These are phyloP conservation scores for Begonia loranthoides DNA, from an alignment of 306 rosid genomes.

Conservation along the genomic window DNA sequence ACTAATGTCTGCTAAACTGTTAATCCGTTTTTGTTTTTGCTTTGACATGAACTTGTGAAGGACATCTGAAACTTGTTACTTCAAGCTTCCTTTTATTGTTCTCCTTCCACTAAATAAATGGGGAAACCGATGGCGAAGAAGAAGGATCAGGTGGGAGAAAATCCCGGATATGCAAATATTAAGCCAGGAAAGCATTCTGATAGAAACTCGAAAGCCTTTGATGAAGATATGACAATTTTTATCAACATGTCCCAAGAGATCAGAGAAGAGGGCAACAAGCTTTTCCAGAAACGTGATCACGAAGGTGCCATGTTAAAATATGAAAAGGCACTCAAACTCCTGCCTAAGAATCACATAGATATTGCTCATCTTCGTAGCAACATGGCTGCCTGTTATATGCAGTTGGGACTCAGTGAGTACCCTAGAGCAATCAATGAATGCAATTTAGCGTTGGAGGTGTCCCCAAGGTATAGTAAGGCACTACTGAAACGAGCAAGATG, in stretches of 20 bases:
- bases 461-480: conserved; percentile 49
- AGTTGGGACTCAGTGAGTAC: conserved; percentile 58
- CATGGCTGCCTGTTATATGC: conserved; percentile 76
- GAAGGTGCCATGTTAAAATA: conserved; percentile 67
- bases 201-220: conserved; percentile 32
- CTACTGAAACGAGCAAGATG: conserved; percentile 49
- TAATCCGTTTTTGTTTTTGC: no score
- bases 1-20: no score
- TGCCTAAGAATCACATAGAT: conserved; percentile 54
- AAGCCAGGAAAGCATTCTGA: conserved; percentile 24
- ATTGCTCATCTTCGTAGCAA: conserved; percentile 48
- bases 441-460: conserved; percentile 49
- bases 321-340: conserved; percentile 64
- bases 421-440: conserved; percentile 78
- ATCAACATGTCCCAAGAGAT: conserved; percentile 74
- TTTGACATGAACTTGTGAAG: no score
- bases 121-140: conserved; percentile 63
- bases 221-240: conserved; percentile 71
- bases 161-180: conserved; percentile 21
- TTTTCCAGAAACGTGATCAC: conserved; percentile 46
- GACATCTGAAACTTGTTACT: no score
- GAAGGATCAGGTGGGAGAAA: conserved; percentile 28
- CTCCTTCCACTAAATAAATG: conserved; percentile 20
- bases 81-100: no score
- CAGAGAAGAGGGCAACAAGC: conserved; percentile 55